These are phyloP conservation scores for Lasiosphaeriaceae sp. DNA, from an alignment of 495 filamentous ascomycete species.

Conservation along the genomic window DNA sequence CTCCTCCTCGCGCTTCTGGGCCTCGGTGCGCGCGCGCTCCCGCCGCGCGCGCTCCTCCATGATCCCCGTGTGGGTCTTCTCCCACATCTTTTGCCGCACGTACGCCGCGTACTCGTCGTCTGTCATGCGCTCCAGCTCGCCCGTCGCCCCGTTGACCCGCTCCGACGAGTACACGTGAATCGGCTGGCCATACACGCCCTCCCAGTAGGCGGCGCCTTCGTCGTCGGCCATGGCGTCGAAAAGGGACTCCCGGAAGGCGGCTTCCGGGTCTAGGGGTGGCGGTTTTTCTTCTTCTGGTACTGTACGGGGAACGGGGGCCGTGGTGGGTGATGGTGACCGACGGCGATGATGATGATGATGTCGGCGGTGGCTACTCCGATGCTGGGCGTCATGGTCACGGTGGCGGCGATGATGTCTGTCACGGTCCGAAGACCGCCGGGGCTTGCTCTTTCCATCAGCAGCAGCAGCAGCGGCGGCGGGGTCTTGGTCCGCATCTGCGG, in stretches of 20 bases:
- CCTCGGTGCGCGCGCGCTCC: conserved; percentile 30
- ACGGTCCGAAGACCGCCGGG: background rate
- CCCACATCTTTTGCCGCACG: conserved; percentile 88
- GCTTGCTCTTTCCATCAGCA: too few species aligned
- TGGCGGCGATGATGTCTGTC: conserved; percentile 2
- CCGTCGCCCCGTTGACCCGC: conserved; percentile 16
- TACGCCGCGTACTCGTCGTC: conserved; percentile 87
- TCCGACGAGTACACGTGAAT: conserved; percentile 49
- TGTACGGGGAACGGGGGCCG: too few species aligned
- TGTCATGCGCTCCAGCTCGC: conserved; percentile 77
- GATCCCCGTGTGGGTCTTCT: conserved; percentile 70
- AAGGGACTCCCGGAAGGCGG: conserved; percentile 89
- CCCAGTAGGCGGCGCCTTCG: conserved; percentile 93
- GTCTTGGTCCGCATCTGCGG: background rate
- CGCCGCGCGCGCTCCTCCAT: conserved; percentile 50
- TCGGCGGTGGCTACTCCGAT: background rate
- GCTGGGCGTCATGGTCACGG: conserved; percentile 23
- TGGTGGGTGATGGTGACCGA: conserved; percentile 21
- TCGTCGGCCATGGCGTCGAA: conserved; percentile 99
- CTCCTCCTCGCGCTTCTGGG: conserved; percentile 37
- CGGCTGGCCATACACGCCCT: conserved; percentile 89
- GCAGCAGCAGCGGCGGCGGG: background rate
- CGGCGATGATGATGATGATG: conserved; percentile 17
- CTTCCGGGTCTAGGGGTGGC: conserved; percentile 54
- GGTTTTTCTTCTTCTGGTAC: conserved; percentile 21